A percentile compares a stretch with the other conserved stretches of the same genome.
Conservation (phyloP, 1,139 yeast species). For the Hansenula sp. region DNA sequence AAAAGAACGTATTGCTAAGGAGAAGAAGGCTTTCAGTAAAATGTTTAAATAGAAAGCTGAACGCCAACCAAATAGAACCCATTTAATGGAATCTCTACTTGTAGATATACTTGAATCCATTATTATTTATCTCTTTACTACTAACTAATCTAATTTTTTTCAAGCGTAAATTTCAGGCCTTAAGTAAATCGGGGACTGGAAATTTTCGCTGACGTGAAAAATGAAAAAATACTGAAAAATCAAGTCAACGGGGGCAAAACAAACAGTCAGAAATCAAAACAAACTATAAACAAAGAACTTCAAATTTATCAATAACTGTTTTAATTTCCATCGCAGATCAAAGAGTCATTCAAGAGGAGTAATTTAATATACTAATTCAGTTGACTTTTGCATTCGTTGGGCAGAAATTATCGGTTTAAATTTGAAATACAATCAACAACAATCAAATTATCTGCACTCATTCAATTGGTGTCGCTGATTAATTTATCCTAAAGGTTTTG, state of each 20-base stretch:
- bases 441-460: conserved; percentile 5
- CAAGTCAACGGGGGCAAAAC: conserved; percentile 3
- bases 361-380: not conserved
- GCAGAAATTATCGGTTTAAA: not conserved
- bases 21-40: conserved; percentile 81
- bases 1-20: conserved; percentile 57
- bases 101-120: too few species aligned
- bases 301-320: conserved; percentile 1
- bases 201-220: not conserved
- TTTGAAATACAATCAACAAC: conserved; percentile 1
- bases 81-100: not conserved
- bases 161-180: not conserved
- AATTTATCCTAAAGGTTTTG: not conserved
- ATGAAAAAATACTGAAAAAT: conserved; percentile 2
- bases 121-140: too few species aligned
- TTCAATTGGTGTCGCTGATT: conserved; percentile 6
- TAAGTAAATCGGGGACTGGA: not conserved
- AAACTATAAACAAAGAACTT: not conserved
- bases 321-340: not conserved
- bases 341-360: conserved; percentile 1
- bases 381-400: not conserved
- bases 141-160: not conserved
- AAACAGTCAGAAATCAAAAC: conserved; percentile 1
- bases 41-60: conserved; percentile 56
- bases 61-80: too few species aligned